These are phyloP conservation scores for Fomitopsis palustris DNA, from an alignment of 1,284 basidiomycete species.

Conservation along the genomic window DNA sequence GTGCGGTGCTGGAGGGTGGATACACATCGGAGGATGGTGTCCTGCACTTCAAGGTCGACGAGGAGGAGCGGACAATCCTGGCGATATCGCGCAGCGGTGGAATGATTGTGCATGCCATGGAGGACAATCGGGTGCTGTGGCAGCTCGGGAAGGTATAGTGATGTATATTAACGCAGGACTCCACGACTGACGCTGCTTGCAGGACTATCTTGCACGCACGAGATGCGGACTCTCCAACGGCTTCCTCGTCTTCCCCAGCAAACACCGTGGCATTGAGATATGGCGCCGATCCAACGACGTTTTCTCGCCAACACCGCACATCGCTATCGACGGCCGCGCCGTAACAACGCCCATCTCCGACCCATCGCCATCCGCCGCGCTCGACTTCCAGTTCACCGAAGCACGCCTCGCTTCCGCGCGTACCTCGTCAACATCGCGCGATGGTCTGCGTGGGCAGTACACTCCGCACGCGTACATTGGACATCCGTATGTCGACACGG, in stretches of 20 bases:
- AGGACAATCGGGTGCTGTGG: slow-evolving; percentile 19
- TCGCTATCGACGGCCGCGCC: neutral
- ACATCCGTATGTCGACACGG: slow-evolving; percentile 6
- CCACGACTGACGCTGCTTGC: neutral
- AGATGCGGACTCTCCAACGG: slow-evolving; percentile 14
- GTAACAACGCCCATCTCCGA: slow-evolving; percentile 12
- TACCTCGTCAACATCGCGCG: neutral
- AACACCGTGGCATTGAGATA: slow-evolving; percentile 19
- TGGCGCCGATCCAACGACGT: slow-evolving; percentile 20
- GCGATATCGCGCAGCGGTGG: slow-evolving; percentile 9
- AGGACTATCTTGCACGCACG: slow-evolving; percentile 11
- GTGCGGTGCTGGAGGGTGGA: slow-evolving; percentile 16
- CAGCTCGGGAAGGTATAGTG: slow-evolving; percentile 16
- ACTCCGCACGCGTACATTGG: slow-evolving; percentile 20
- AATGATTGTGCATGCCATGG: slow-evolving; percentile 14
- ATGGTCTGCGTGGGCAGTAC: slow-evolving; percentile 17
- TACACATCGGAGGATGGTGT: slow-evolving; percentile 11
- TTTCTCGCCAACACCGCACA: neutral
- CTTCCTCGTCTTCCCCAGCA: slow-evolving; percentile 18
- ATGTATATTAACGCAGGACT: neutral
- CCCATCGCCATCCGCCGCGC: slow-evolving; percentile 13
- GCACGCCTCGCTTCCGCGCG: slow-evolving; percentile 4
- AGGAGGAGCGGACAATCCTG: slow-evolving; percentile 17
- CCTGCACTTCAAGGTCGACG: slow-evolving; percentile 18
- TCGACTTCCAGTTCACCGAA: slow-evolving; percentile 14